Evolutionary conservation across 1,139 yeast genomes (phyloP).

Genomic region (Suhomyces bokatorum): DNA sequence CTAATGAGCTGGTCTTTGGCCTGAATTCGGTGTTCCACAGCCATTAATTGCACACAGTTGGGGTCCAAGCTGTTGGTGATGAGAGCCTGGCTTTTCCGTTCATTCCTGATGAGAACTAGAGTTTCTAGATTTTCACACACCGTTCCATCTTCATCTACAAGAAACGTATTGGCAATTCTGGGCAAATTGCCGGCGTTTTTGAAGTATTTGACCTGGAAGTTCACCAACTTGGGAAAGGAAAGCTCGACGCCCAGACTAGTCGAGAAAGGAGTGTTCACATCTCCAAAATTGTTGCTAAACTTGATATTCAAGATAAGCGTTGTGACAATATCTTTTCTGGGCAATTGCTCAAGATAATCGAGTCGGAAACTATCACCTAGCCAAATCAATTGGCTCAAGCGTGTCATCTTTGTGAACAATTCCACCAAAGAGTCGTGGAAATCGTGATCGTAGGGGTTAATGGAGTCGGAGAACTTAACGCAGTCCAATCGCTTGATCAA

Average conservation of each 20-base stretch:
- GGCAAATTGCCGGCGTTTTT: conserved; percentile 21
- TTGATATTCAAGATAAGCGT: conserved; percentile 30
- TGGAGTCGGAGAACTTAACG: conserved; percentile 36
- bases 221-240: conserved; percentile 25
- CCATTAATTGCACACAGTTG: not conserved
- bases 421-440: conserved; percentile 19
- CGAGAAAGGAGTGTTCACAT: conserved; percentile 9
- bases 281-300: conserved; percentile 23
- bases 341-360: conserved; percentile 26
- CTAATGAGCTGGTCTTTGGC: conserved; percentile 17
- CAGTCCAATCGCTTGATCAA: conserved; percentile 25
- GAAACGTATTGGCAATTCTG: conserved; percentile 21
- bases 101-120: conserved; percentile 23
- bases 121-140: conserved; percentile 17
- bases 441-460: conserved; percentile 33
- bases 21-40: not conserved
- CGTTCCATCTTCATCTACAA: conserved; percentile 16
- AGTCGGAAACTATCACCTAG: conserved; percentile 34
- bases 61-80: not conserved
- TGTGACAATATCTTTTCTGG: conserved; percentile 20
- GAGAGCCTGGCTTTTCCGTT: not conserved
- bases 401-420: conserved; percentile 24
- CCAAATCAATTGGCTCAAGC: conserved; percentile 36
- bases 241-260: conserved; percentile 2
- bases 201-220: conserved; percentile 34